Evolutionary conservation across 1,284 basidiomycete genomes (phyloP).

Genomic region (Ceratobasidium theobromae): DNA sequence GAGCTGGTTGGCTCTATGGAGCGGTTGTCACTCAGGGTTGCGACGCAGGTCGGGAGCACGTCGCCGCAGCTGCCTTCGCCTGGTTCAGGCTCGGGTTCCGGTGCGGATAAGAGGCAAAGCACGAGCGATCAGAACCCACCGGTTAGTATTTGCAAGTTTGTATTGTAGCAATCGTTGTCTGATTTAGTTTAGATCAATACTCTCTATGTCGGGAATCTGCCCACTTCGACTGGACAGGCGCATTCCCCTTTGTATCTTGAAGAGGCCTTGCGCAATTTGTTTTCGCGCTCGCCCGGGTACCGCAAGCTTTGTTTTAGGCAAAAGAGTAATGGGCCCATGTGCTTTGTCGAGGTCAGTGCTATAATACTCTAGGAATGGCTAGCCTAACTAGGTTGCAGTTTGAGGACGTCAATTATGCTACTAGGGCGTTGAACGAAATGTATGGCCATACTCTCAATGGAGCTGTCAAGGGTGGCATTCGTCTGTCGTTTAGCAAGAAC

Average conservation of each 20-base stretch:
- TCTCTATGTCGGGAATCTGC: constrained; percentile 91
- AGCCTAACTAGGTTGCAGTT: constrained; percentile 56
- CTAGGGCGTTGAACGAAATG: constrained; percentile 82
- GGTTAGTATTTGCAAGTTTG: constrained; percentile 46
- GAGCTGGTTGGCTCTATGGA: constrained; percentile 1
- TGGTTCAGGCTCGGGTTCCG: constrained; percentile 48
- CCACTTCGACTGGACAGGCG: constrained; percentile 62
- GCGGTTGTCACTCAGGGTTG: constrained; percentile 22
- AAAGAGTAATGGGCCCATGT: constrained; percentile 97
- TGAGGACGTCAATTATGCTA: constrained; percentile 83
- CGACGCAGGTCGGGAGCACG: constrained; percentile 50
- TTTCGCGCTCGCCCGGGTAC: constrained; percentile 78
- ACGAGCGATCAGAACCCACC: constrained; percentile 89
- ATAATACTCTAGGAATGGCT: constrained; percentile 13
- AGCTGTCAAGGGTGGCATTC: constrained; percentile 91
- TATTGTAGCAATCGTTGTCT: constrained; percentile 30
- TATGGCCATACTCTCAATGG: constrained; percentile 91
- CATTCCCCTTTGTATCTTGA: constrained; percentile 80
- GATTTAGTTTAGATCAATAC: constrained; percentile 71
- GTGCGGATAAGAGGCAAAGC: constrained; percentile 46
- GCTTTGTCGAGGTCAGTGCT: constrained; percentile 81
- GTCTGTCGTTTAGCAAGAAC: constrained; percentile 95
- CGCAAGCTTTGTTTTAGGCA: constrained; percentile 92
- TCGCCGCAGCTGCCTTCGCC: constrained; percentile 53
- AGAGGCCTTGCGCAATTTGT: constrained; percentile 79